A percentile compares a stretch with the other conserved stretches of the same genome.
Conservation (phyloP, 495 filamentous ascomycete genomes). For the Xylaria castorea region DNA sequence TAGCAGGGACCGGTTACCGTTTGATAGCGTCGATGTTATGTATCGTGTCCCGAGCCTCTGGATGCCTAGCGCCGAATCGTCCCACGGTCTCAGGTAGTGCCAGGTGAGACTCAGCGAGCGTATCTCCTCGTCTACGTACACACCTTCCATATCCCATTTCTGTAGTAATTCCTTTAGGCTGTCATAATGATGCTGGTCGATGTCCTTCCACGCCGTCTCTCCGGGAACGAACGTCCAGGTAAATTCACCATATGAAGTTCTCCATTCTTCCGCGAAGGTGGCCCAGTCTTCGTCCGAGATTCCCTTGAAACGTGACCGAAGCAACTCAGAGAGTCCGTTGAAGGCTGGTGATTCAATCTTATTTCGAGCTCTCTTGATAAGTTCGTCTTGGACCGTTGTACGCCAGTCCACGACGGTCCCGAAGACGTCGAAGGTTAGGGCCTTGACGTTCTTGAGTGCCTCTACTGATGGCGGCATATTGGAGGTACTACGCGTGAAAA, state of each 20-base stretch:
- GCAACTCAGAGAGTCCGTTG: slow-evolving; percentile 50
- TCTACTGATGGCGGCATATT: slow-evolving; percentile 15
- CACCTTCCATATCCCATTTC: slow-evolving; percentile 57
- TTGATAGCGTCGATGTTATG: slow-evolving; percentile 71
- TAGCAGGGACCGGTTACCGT: slow-evolving; percentile 73
- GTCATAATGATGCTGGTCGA: slow-evolving; percentile 73
- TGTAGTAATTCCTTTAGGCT: slow-evolving; percentile 64
- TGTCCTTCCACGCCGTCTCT: slow-evolving; percentile 52
- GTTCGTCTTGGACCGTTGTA: slow-evolving; percentile 60
- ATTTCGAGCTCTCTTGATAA: slow-evolving; percentile 56
- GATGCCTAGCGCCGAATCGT: slow-evolving; percentile 66
- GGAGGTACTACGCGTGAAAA: background rate
- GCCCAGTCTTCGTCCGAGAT: slow-evolving; percentile 67
- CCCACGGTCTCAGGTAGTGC: slow-evolving; percentile 76
- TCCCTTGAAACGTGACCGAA: slow-evolving; percentile 54
- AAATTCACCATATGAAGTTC: slow-evolving; percentile 66
- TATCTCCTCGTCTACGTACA: slow-evolving; percentile 67
- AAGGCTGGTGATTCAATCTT: slow-evolving; percentile 44
- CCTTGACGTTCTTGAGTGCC: slow-evolving; percentile 43
- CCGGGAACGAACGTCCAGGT: slow-evolving; percentile 60
- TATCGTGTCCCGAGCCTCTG: slow-evolving; percentile 59
- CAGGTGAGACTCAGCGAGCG: slow-evolving; percentile 65
- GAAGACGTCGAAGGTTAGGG: slow-evolving; percentile 68
- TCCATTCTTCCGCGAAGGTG: slow-evolving; percentile 71
- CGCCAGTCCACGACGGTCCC: slow-evolving; percentile 82